A percentile compares a stretch with the other conserved stretches of the same genome.
Conservation (phyloP, 2,329 filamentous ascomycete genomes). For the Cercospora berteroae region DNA sequence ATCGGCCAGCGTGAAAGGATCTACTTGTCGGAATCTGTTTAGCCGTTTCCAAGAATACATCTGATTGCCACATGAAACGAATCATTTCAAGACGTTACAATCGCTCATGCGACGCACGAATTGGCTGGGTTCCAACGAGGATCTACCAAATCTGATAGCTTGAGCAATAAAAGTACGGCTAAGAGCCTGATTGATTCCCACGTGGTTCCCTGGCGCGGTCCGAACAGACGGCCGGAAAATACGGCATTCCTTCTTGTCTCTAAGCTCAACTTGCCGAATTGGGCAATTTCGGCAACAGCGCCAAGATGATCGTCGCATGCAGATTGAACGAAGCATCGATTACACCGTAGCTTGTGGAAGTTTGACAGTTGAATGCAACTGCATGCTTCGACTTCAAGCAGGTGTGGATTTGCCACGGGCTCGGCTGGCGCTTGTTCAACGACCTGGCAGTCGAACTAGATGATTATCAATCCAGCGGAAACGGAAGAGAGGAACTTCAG, state of each 20-base stretch:
- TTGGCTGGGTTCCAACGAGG: not conserved
- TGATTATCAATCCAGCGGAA: not conserved
- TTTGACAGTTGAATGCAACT: not conserved
- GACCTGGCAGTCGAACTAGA: not conserved
- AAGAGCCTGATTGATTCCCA: not conserved
- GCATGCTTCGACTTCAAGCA: not conserved
- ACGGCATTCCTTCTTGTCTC: not conserved
- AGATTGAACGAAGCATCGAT: not conserved
- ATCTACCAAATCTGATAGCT: not conserved
- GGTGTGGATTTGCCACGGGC: not conserved
- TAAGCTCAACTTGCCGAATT: not conserved
- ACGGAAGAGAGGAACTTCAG: not conserved
- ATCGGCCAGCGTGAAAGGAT: not conserved
- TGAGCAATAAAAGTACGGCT: not conserved
- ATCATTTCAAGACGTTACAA: not conserved
- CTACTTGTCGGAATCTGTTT: not conserved
- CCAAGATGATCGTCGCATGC: not conserved
- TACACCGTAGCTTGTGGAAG: not conserved
- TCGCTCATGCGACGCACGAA: not conserved
- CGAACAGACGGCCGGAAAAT: not conserved
- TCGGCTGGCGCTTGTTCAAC: not conserved
- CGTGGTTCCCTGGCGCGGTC: not conserved
- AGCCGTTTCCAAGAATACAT: not conserved
- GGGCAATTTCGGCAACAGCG: not conserved
- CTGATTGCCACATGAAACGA: not conserved